Evolutionary conservation across 345 rosid genomes (phyloP).

Genomic region (Aquilaria malaccensis): DNA sequence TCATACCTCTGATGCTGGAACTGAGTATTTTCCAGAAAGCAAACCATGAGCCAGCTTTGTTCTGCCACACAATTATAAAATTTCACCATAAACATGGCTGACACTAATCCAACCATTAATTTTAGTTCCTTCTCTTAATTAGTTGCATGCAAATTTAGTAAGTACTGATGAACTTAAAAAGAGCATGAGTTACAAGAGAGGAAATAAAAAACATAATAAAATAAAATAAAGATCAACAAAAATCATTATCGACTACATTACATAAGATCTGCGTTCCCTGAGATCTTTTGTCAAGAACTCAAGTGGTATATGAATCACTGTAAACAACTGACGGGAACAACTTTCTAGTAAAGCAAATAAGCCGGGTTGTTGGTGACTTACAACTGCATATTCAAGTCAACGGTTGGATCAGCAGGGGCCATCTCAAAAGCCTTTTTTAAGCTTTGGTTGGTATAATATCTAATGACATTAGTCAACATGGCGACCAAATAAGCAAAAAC

Average conservation of each 20-base stretch:
- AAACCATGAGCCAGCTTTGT: conserved; percentile 96
- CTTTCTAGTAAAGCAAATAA: not conserved
- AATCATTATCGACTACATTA: not conserved
- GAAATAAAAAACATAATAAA: not conserved
- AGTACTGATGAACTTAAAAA: not conserved
- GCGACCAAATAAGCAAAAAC: conserved; percentile 12
- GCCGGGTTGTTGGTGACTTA: conserved; percentile 32
- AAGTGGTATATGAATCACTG: not conserved
- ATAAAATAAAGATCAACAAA: not conserved
- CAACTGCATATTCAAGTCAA: conserved; percentile 95
- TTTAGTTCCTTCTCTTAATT: too few relatives aligned
- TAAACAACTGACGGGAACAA: conserved; percentile 2
- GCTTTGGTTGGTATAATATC: conserved; percentile 63
- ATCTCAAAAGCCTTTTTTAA: conserved; percentile 69
- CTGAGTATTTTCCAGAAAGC: conserved; percentile 87
- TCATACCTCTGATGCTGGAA: conserved; percentile 65
- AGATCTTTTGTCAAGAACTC: too few relatives aligned
- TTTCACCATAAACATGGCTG: conserved; percentile 8
- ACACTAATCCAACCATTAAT: not conserved
- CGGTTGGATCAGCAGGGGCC: conserved; percentile 97
- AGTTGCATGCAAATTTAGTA: not conserved
- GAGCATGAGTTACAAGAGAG: not conserved
- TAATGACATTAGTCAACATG: conserved; percentile 20
- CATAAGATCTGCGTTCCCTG: not conserved
- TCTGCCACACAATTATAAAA: conserved; percentile 41